A percentile compares a stretch with the other conserved stretches of the same genome.
These are phyloP conservation scores for Cryptosporidium bovis DNA, from an alignment of 169 alveolate genomes.

Conservation along the genomic window DNA sequence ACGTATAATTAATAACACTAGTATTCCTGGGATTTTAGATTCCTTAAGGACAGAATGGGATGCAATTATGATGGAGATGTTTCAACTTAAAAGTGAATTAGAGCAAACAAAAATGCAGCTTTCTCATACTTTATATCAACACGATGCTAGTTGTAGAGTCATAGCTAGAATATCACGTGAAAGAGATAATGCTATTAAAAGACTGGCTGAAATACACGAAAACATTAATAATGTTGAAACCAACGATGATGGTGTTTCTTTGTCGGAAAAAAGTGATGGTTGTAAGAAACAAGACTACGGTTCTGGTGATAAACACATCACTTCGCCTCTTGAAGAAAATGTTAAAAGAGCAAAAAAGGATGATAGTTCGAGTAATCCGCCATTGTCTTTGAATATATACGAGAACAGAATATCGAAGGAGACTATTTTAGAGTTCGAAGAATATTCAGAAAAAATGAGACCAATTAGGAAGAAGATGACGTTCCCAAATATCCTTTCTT, in stretches of 20 bases:
- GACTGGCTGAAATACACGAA: conserved; percentile 83
- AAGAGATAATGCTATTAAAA: conserved; percentile 91
- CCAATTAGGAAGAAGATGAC: conserved; percentile 76
- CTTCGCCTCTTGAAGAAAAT: conserved; percentile 70
- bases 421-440: conserved; percentile 54
- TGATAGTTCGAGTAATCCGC: too few species aligned
- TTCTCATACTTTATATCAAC: conserved; percentile 95
- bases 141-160: conserved; percentile 98
- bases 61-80: conserved; percentile 92
- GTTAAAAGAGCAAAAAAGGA: neutral
- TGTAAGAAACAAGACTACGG: neutral
- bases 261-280: neutral
- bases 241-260: neutral
- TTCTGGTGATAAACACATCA: conserved; percentile 78
- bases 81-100: conserved; percentile 82
- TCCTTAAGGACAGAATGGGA: conserved; percentile 96
- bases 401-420: conserved; percentile 56
- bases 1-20: conserved; percentile 90
- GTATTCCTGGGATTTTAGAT: conserved; percentile 93
- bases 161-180: conserved; percentile 94
- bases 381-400: conserved; percentile 11
- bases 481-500: conserved; percentile 57
- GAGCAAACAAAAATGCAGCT: conserved; percentile 90
- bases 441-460: conserved; percentile 76
- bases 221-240: conserved; percentile 73